Evolutionary conservation across 306 rosid species (phyloP), one percentile per base, ranked within the genome.

Genomic region (Fragaria ananassa): DNA sequence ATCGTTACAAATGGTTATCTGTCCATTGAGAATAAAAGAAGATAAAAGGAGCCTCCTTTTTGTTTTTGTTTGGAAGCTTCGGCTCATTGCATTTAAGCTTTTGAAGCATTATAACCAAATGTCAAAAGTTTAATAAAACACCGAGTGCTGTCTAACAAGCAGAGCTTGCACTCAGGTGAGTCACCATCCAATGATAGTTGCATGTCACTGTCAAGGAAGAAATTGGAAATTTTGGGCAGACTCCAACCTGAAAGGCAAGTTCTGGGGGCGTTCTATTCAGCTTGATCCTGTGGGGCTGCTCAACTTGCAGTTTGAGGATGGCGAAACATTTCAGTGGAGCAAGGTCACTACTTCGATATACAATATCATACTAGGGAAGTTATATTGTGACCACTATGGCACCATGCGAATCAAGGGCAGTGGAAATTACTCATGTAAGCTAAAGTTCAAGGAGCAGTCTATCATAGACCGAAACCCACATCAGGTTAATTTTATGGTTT

Each of bases 251-350:
- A 92, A 95, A 76, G 99, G 98, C 70, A 95, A 95, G 78, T 95
- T 95, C 80, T 95, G 97, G 99, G 99, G 99, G 21, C 92, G 98
- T 57, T 95, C 99, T 66, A 95, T 95, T 74, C 99, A 92, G 88
- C 89, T 95, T 56, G 96, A 95, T 87, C 98, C 99, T 39, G 97
- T 95, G 77, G 99, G 98, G 18, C 85, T 81, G 85, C 99, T 95
- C 81, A 84, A 95, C 75, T 87, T 95, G 75, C 98, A 92, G 87
- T 90, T 92, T 72, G 98, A 91, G 78, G 93, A 91, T 69, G 97
- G 97, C 44, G 99, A 95, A 81, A 88, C 81, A 56, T 95, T 95
- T 82, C 92, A 92, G 75, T 95, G 99, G 99, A 92, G 97, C 89
- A 95, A 95, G 91, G 99, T 95, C 83, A 95, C 98, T 64, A 95